Percentiles rank a stretch among this genome's conserved stretches.
Conservation (phyloP, 495 filamentous ascomycete species). For the Aspergillus asperescens region DNA sequence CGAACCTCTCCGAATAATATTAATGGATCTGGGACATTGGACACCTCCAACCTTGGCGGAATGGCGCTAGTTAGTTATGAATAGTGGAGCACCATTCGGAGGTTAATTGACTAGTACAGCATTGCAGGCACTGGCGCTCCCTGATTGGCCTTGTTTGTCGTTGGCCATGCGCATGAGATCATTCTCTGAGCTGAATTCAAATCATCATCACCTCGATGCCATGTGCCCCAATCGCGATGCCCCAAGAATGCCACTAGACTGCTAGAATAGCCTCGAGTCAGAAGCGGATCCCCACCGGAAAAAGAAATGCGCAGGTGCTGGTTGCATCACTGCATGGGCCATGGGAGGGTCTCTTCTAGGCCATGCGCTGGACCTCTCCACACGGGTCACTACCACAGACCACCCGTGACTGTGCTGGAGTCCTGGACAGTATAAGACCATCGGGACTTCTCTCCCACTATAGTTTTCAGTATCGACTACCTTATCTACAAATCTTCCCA, state of each 20-base stretch:
- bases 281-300: conserved; percentile 3
- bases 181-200: conserved; percentile 20
- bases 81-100: conserved; percentile 1
- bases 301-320: conserved; percentile 12
- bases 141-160: neutral
- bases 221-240: neutral
- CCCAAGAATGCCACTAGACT: conserved; percentile 3
- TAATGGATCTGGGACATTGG: too few species aligned
- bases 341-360: conserved; percentile 11
- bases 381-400: too few species aligned
- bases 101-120: conserved; percentile 10
- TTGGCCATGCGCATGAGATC: conserved; percentile 12
- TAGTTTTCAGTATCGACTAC: conserved; percentile 2
- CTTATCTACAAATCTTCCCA: too few species aligned
- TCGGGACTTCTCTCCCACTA: conserved; percentile 16
- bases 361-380: conserved; percentile 18
- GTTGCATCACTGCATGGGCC: neutral
- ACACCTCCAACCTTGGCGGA: neutral
- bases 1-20: neutral
- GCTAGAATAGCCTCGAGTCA: neutral
- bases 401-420: too few species aligned
- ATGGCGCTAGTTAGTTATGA: neutral
- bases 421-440: too few species aligned
- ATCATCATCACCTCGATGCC: conserved; percentile 14
- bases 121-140: conserved; percentile 1